Conservation (phyloP, 192 early-diverging fungal species). For the Phlyctochytrium arcticum region DNA sequence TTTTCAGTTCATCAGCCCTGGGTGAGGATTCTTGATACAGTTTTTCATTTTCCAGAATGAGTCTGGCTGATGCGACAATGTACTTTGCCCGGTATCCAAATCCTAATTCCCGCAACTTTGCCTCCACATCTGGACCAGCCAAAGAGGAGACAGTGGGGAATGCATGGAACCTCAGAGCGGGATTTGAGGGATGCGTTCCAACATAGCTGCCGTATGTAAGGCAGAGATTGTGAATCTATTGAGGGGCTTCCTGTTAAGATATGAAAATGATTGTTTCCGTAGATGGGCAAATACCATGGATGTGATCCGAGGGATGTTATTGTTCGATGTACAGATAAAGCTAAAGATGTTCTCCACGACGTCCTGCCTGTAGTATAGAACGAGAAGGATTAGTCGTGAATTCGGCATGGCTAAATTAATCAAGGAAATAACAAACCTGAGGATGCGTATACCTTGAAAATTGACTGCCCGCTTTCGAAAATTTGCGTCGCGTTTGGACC, state of each 20-base stretch:
- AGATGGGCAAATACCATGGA: slow-evolving; percentile 54
- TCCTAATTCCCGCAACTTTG: slow-evolving; percentile 64
- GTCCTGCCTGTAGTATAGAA: slow-evolving; percentile 53
- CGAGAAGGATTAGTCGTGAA: too few species aligned
- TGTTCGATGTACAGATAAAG: slow-evolving; percentile 93
- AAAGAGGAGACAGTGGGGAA: slow-evolving; percentile 67
- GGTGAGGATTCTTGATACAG: slow-evolving; percentile 55
- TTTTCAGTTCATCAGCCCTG: slow-evolving; percentile 66
- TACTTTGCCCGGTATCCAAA: slow-evolving; percentile 97
- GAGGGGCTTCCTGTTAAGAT: neutral
- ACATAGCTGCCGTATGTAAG: slow-evolving; percentile 20
- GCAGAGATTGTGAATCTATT: slow-evolving; percentile 31
- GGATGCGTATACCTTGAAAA: slow-evolving; percentile 67
- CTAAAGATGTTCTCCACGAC: slow-evolving; percentile 82
- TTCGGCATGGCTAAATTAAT: too few species aligned
- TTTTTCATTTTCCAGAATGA: slow-evolving; percentile 40
- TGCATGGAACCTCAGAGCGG: slow-evolving; percentile 54
- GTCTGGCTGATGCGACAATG: slow-evolving; percentile 67
- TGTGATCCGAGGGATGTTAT: slow-evolving; percentile 91
- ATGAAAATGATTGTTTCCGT: slow-evolving; percentile 1
- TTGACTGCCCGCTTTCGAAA: slow-evolving; percentile 55
- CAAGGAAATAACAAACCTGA: slow-evolving; percentile 36
- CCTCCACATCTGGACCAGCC: slow-evolving; percentile 56
- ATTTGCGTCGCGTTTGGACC: slow-evolving; percentile 56
- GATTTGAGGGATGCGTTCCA: neutral